Base-by-base conservation (phyloP, 176 grass and related monocot species). In the Typha latifolia region DNA sequence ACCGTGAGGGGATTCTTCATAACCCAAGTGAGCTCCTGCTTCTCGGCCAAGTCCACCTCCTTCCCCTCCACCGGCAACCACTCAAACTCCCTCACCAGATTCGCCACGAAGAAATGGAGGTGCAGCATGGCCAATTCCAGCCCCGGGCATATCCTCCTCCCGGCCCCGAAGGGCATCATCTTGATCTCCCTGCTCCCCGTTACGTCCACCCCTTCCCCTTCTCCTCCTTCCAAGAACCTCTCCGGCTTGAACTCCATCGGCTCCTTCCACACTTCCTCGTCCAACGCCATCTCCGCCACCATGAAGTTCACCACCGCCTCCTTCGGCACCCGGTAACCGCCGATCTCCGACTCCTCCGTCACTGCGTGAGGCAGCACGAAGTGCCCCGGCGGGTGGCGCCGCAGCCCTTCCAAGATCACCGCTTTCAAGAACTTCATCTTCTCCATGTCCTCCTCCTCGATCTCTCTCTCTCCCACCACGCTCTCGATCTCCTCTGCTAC, bases 121-220 rank as follows among this genome's bases (percentile, higher is more conserved):
- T 84, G 77, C 53, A 91, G 68, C 80, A 91, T 32, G n/a, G 88
- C 84, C 12, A 81, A 51, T 49, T 73, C 76, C 66, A 78, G 7
- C 24, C 76, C 80, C 0, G 83, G 75, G 55, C 83, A 86, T 7
- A 90, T 80, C 52, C 83, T 79, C 21, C 83, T 53, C 12, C 87
- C 87, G 5, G 51, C 77, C 13, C 80, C 80, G 62, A 90, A 90
- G 12, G 83, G 73, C 87, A 86, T 90, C 83, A 83, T 90, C n/a
- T n/a, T n/a, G n/a, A n/a, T n/a, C n/a, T n/a, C n/a, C n/a, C n/a
- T n/a, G n/a, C n/a, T n/a, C n/a, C n/a, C n/a, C n/a, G n/a, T n/a
- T n/a, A n/a, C n/a, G n/a, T n/a, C n/a, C n/a, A n/a, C n/a, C n/a
- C n/a, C n/a, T n/a, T n/a, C n/a, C n/a, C n/a, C n/a, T n/a, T n/a